Percentiles rank a stretch among this genome's conserved stretches.
Conservation (phyloP, 305 asterid genomes). For the Coffea humblotiana region DNA sequence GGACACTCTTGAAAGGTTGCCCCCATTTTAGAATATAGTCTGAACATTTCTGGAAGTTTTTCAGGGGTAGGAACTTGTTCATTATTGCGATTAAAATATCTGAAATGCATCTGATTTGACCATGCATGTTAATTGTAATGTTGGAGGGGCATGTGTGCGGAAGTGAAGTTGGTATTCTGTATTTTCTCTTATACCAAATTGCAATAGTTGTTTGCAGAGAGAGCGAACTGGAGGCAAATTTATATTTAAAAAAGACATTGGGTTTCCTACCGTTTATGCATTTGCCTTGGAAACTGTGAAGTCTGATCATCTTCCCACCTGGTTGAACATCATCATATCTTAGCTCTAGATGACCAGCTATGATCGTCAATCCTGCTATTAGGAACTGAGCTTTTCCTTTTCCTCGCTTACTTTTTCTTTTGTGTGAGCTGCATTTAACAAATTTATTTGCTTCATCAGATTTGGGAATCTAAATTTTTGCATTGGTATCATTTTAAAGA, state of each 20-base stretch:
- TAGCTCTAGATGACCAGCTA: no score
- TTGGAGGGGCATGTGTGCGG: background rate
- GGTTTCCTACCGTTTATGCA: no score
- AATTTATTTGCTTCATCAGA: background rate
- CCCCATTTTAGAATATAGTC: background rate
- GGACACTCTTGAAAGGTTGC: background rate
- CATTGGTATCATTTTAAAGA: background rate
- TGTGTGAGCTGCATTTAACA: background rate
- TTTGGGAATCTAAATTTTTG: background rate
- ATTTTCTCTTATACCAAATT: background rate
- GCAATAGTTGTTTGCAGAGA: background rate
- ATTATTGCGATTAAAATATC: background rate
- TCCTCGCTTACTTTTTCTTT: background rate
- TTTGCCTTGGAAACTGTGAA: no score
- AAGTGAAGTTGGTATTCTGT: background rate
- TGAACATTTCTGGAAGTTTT: background rate
- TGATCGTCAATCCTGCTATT: background rate
- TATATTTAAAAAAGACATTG: no score
- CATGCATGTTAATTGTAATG: background rate
- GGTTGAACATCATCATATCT: no score
- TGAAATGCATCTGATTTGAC: background rate
- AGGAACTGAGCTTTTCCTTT: no score
- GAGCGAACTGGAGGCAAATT: no score
- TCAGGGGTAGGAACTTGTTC: background rate
- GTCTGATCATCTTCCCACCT: no score